Base-by-base conservation (phyloP, 2,329 filamentous ascomycete genomes). In the Balansia obtecta region DNA sequence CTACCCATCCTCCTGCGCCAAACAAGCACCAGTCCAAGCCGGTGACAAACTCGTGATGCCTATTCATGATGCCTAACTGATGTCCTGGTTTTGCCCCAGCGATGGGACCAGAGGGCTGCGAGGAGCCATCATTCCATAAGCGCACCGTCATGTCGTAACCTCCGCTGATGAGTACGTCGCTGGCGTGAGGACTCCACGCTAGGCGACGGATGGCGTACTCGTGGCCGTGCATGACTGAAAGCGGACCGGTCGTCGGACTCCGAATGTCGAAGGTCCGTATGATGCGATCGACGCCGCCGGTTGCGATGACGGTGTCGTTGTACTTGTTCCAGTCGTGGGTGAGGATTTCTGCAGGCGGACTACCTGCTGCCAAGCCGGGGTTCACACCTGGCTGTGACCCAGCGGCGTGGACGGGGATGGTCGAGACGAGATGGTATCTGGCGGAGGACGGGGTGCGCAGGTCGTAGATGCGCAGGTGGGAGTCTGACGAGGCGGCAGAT, bases 271-370 rank as follows among this genome's bases (percentile, higher is more conserved):
- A 97, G 0, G 86, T 93, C 45, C 93, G 82, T 53, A 98, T 83
- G 16, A 85, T 71, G 49, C 86, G 79, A 66, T 98, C 93, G 3
- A 97, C 93, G 50, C 93, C 91, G 1, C 82, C 93, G 0, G 88
- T 88, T 0, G 93, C 93, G 50, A 98, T 72, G 27, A 96, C 74
- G 0, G 82, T 85, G 57, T 89, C 82, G 39, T 86, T 80, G 69
- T 98, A 98, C 68, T 98, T 98, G 71, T 98, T 98, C 93, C 93
- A 98, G 67, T 98, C 93, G 68, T 97, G 93, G 0, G 90, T 95
- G 33, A 98, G 77, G 38, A 88, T 81, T 71, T 98, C 93, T 10
- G 81, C 76, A 0, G 89, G 88, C n/a, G 80, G 72, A 33, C 65
- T 68, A 34, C 69, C 63, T 68, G 70, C 46, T 61, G 65, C 52